These are phyloP conservation scores for Candida ficus DNA, from an alignment of 805 yeast species.

Conservation along the genomic window DNA sequence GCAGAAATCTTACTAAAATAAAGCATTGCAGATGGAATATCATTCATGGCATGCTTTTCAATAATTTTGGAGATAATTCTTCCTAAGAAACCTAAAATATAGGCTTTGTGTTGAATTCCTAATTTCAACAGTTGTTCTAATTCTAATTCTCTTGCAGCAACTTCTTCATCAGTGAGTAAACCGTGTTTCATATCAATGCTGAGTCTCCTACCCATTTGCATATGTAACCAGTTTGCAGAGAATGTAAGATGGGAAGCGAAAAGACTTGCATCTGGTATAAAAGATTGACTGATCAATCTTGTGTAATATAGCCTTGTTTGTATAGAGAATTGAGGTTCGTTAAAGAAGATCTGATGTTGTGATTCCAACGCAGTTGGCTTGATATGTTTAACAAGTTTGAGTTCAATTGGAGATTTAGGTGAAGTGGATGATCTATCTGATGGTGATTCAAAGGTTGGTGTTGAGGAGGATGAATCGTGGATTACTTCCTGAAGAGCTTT, in stretches of 20 bases:
- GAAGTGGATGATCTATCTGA: not conserved
- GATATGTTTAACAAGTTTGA: constrained; percentile 13
- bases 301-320: constrained; percentile 10
- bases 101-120: constrained; percentile 6
- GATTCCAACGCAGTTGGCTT: constrained; percentile 8
- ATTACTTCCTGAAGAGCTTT: constrained; percentile 8
- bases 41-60: constrained; percentile 8
- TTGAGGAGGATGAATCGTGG: not conserved
- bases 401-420: not conserved
- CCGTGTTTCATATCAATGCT: constrained; percentile 1
- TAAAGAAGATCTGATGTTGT: constrained; percentile 9
- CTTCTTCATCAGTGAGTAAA: constrained; percentile 1
- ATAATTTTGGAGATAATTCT: constrained; percentile 10
- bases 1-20: constrained; percentile 5
- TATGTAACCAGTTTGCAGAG: constrained; percentile 13
- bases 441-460: constrained; percentile 7
- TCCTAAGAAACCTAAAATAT: constrained; percentile 10
- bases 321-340: constrained; percentile 9
- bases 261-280: constrained; percentile 4
- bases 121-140: constrained; percentile 4
- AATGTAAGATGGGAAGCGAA: constrained; percentile 9
- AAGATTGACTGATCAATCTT: constrained; percentile 10
- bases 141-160: not conserved
- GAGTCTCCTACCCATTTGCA: constrained; percentile 15
- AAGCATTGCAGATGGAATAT: constrained; percentile 5